Evolutionary conservation across 805 yeast species (phyloP).

Genomic region (Candida bentonensis): DNA sequence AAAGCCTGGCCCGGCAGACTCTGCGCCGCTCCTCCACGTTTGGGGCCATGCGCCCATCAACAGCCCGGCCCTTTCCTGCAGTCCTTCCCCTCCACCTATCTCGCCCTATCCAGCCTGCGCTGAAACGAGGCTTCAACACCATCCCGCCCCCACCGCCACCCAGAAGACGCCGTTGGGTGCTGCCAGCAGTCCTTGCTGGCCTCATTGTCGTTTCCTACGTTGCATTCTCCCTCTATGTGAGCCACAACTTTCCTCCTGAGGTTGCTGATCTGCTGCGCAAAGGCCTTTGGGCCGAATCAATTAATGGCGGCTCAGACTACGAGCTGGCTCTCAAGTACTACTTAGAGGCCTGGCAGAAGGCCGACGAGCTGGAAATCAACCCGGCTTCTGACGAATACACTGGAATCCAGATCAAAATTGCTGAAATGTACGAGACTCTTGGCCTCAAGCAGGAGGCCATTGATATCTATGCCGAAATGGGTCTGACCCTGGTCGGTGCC

Average conservation of each 20-base stretch:
- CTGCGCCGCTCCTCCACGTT: no score
- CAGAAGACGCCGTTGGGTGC: background rate
- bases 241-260: conserved; percentile 32
- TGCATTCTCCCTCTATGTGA: conserved; percentile 15
- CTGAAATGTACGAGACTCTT: conserved; percentile 71
- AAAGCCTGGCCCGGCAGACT: no score
- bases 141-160: background rate
- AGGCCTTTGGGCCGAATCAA: conserved; percentile 75
- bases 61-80: no score
- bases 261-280: conserved; percentile 62
- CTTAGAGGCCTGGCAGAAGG: conserved; percentile 56
- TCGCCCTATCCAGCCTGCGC: no score
- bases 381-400: conserved; percentile 68
- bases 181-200: background rate
- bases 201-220: conserved; percentile 7
- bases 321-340: conserved; percentile 57
- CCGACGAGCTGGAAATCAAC: conserved; percentile 41
- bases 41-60: no score
- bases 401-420: conserved; percentile 76
- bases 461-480: conserved; percentile 51
- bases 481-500: conserved; percentile 37
- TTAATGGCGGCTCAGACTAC: conserved; percentile 46
- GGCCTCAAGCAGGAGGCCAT: conserved; percentile 50
- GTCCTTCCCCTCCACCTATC: no score
- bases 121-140: no score